These are phyloP conservation scores for Mycothermus thermophilus DNA, from an alignment of 495 filamentous ascomycete species.

Conservation along the genomic window DNA sequence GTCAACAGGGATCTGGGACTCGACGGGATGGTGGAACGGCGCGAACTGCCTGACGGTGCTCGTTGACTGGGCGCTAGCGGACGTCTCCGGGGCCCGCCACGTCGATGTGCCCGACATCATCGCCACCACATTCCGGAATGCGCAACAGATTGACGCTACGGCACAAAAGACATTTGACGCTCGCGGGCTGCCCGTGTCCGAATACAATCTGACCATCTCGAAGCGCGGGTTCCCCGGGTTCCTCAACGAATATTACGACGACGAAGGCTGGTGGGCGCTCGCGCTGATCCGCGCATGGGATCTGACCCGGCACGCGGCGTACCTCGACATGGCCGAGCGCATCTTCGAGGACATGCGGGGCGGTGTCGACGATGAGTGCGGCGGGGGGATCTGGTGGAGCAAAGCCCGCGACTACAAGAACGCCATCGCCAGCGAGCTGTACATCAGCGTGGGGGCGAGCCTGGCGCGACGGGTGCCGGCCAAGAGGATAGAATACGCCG, in stretches of 20 bases:
- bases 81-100: conserved; percentile 12
- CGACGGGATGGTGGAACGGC: conserved; percentile 63
- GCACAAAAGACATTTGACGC: conserved; percentile 19
- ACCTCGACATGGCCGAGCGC: conserved; percentile 40
- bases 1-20: conserved; percentile 49
- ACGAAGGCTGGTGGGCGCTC: conserved; percentile 63
- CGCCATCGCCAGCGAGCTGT: conserved; percentile 67
- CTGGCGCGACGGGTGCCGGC: conserved; percentile 51
- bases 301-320: conserved; percentile 37
- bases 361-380: conserved; percentile 40
- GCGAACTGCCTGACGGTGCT: conserved; percentile 54
- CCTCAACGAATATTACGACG: conserved; percentile 54
- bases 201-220: conserved; percentile 14
- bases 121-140: conserved; percentile 28
- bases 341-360: conserved; percentile 51
- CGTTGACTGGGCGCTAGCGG: conserved; percentile 43
- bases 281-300: conserved; percentile 54
- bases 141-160: conserved; percentile 21
- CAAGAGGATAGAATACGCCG: conserved; percentile 37
- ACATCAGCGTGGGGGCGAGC: conserved; percentile 52
- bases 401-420: conserved; percentile 46
- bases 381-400: conserved; percentile 61
- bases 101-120: conserved; percentile 26
- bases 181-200: conserved; percentile 19
- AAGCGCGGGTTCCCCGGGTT: conserved; percentile 32